Evolutionary conservation across 345 rosid species (phyloP).

Genomic region (Trapa bicornis): DNA sequence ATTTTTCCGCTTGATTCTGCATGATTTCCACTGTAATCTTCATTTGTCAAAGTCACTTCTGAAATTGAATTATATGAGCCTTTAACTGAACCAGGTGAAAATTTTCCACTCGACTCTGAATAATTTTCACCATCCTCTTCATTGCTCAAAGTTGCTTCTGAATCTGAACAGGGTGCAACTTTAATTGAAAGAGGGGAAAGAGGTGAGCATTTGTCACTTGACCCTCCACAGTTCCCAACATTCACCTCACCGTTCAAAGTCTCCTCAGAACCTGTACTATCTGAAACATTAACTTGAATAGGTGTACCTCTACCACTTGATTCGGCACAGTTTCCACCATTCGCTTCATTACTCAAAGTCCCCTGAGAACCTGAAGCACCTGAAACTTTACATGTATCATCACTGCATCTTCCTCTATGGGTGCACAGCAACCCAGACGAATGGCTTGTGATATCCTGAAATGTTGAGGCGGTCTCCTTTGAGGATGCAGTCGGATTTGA

Average conservation of each 20-base stretch:
- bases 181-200: constrained; percentile 23
- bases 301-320: constrained; percentile 16
- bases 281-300: constrained; percentile 26
- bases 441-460: constrained; percentile 45
- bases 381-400: constrained; percentile 28
- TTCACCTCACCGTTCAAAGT: constrained; percentile 43
- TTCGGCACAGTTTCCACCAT: constrained; percentile 21
- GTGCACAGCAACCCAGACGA: constrained; percentile 20
- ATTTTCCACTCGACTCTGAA: constrained; percentile 11
- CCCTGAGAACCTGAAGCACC: constrained; percentile 34
- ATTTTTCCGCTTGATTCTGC: constrained; percentile 15
- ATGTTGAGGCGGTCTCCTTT: constrained; percentile 29
- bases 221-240: constrained; percentile 19
- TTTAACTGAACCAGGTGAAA: constrained; percentile 19
- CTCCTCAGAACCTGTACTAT: constrained; percentile 21
- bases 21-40: constrained; percentile 27
- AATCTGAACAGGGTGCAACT: constrained; percentile 1
- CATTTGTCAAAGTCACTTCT: constrained; percentile 47
- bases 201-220: constrained; percentile 16
- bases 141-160: constrained; percentile 44
- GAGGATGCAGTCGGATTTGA: constrained; percentile 60
- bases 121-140: constrained; percentile 30
- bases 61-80: constrained; percentile 2
- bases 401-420: constrained; percentile 23
- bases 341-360: constrained; percentile 46